phyloP scores from a whole-genome alignment of 768 basidiomycete genomes.

The Lenzites betulinus region DNA sequence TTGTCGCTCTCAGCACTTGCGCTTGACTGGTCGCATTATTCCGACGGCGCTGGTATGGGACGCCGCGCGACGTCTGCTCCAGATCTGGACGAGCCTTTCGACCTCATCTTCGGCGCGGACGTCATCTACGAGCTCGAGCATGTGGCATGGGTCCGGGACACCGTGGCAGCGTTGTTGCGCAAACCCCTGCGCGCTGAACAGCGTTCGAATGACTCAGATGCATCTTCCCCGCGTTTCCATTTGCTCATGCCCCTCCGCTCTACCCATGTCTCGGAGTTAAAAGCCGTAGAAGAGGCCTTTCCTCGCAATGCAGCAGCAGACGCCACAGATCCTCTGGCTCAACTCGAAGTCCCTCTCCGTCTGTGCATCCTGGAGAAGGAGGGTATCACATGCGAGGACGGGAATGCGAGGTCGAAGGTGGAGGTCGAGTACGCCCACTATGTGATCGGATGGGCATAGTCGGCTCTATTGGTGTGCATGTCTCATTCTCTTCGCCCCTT shows the following conservation, averaged over 20 bases:
- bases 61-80: conserved; percentile 9
- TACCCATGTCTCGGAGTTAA: conserved; percentile 62
- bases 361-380: conserved; percentile 59
- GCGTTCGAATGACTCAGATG: neutral
- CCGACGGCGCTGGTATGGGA: neutral
- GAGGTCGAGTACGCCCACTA: conserved; percentile 74
- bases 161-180: conserved; percentile 42
- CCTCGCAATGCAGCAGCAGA: conserved; percentile 7
- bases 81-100: conserved; percentile 40
- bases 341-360: conserved; percentile 8
- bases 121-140: conserved; percentile 55
- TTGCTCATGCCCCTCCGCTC: conserved; percentile 75
- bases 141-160: conserved; percentile 47
- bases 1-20: conserved; percentile 29
- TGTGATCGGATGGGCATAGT: conserved; percentile 64
- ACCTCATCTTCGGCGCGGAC: conserved; percentile 55
- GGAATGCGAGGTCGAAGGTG: conserved; percentile 27
- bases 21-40: conserved; percentile 44
- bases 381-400: conserved; percentile 54
- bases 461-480: neutral
- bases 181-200: conserved; percentile 15
- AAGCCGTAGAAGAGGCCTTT: conserved; percentile 60
- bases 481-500: conserved; percentile 1
- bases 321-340: neutral
- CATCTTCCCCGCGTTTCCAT: conserved; percentile 50